phyloP scores from a whole-genome alignment of 495 filamentous ascomycete species.

The Aspergillus affinis region DNA sequence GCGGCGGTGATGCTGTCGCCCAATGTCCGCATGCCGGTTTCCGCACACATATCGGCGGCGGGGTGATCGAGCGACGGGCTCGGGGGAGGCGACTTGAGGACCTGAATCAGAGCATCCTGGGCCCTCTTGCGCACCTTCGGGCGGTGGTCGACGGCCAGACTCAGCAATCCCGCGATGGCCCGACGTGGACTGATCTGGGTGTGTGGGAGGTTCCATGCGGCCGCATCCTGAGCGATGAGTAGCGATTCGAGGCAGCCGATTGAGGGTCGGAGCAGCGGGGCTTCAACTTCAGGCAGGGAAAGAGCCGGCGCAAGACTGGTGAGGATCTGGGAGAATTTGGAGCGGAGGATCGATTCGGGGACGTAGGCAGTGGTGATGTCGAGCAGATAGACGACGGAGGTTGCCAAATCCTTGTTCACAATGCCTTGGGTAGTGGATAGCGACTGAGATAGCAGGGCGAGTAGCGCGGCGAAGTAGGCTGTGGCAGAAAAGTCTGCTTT shows the following conservation, averaged over 20 bases:
- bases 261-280: constrained; percentile 80
- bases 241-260: constrained; percentile 91
- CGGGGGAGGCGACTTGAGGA: constrained; percentile 79
- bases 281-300: constrained; percentile 77
- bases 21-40: constrained; percentile 76
- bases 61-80: constrained; percentile 92
- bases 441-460: constrained; percentile 80
- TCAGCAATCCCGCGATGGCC: constrained; percentile 82
- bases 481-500: constrained; percentile 79
- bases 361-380: constrained; percentile 82
- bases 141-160: constrained; percentile 78
- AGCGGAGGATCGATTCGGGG: constrained; percentile 79
- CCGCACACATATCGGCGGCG: constrained; percentile 91
- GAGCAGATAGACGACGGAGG: constrained; percentile 92
- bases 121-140: constrained; percentile 95
- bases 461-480: constrained; percentile 93
- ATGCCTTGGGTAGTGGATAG: constrained; percentile 59
- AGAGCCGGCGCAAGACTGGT: constrained; percentile 80
- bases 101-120: constrained; percentile 81
- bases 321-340: constrained; percentile 93
- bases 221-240: constrained; percentile 80
- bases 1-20: constrained; percentile 63
- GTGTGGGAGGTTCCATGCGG: constrained; percentile 82
- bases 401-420: constrained; percentile 79
- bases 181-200: constrained; percentile 84